phyloP scores from a whole-genome alignment of 768 basidiomycete species.

The Peribolospora baueri region DNA sequence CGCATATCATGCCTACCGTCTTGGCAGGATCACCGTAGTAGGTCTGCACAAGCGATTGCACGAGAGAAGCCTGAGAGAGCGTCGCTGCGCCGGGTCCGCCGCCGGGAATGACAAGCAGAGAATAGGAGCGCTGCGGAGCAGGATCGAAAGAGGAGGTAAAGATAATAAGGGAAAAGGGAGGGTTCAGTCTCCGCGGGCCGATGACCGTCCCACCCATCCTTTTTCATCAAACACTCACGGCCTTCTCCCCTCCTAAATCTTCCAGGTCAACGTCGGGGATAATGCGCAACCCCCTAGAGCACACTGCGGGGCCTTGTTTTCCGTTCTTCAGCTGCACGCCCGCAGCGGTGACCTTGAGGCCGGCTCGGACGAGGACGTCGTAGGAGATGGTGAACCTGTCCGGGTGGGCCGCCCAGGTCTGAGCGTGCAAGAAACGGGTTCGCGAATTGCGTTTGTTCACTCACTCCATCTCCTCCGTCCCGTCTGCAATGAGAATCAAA shows the following conservation, averaged over 20 bases:
- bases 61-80: conserved; percentile 1
- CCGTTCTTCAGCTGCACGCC: conserved; percentile 6
- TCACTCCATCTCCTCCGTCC: conserved; percentile 8
- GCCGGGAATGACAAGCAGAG: conserved; percentile 4
- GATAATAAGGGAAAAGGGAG: neutral
- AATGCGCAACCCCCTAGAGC: neutral
- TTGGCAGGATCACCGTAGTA: conserved; percentile 3
- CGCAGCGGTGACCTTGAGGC: conserved; percentile 3
- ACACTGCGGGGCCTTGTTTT: conserved; percentile 2
- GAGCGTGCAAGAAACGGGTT: neutral
- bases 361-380: conserved; percentile 9
- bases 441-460: neutral
- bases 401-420: neutral
- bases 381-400: neutral
- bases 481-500: conserved; percentile 8
- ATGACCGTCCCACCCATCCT: conserved; percentile 6
- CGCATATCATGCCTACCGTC: conserved; percentile 10
- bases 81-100: conserved; percentile 10
- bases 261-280: conserved; percentile 8
- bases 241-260: conserved; percentile 2
- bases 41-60: conserved; percentile 1
- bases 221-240: neutral
- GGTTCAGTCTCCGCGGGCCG: no score
- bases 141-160: neutral
- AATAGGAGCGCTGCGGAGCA: no score